Percentiles rank a stretch among this genome's conserved stretches.
Evolutionary conservation across 2,329 filamentous ascomycete species (phyloP).

Genomic region (Cladosporium phlei): DNA sequence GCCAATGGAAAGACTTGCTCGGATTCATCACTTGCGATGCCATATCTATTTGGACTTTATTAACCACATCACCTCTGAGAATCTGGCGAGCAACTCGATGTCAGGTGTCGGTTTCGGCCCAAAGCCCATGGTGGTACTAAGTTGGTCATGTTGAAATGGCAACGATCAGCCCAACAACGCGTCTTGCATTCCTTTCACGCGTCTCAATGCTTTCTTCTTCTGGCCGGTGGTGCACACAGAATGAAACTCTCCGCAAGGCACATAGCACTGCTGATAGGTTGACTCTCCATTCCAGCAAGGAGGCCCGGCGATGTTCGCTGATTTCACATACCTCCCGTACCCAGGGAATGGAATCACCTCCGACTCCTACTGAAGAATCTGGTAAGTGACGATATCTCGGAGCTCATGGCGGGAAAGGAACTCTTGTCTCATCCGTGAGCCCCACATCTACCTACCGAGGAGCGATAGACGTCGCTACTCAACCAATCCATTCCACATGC

Average conservation of each 20-base stretch:
- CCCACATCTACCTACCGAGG: slow-evolving; percentile 11
- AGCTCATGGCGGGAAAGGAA: slow-evolving; percentile 18
- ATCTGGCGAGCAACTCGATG: no score
- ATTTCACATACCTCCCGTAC: slow-evolving; percentile 26
- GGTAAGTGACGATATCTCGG: slow-evolving; percentile 11
- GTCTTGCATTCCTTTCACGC: slow-evolving; percentile 9
- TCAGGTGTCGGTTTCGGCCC: no score
- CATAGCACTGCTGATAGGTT: slow-evolving; percentile 7
- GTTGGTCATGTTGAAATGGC: no score
- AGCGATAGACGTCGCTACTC: slow-evolving; percentile 25
- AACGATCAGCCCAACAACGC: no score
- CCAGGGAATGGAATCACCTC: slow-evolving; percentile 26
- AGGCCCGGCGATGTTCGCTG: slow-evolving; percentile 25
- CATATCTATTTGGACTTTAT: no score
- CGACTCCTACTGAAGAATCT: slow-evolving; percentile 16
- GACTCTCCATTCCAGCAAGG: slow-evolving; percentile 24
- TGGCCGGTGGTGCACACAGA: slow-evolving; percentile 16
- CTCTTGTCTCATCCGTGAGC: slow-evolving; percentile 18
- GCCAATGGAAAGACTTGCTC: no score
- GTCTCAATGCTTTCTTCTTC: slow-evolving; percentile 1
- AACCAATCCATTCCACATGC: slow-evolving; percentile 23
- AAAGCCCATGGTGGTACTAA: no score
- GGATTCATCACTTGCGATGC: no score
- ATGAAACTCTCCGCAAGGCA: slow-evolving; percentile 20
- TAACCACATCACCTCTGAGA: no score